phyloP scores from a whole-genome alignment of 805 yeast species.

The Isabelozyma heimii region DNA sequence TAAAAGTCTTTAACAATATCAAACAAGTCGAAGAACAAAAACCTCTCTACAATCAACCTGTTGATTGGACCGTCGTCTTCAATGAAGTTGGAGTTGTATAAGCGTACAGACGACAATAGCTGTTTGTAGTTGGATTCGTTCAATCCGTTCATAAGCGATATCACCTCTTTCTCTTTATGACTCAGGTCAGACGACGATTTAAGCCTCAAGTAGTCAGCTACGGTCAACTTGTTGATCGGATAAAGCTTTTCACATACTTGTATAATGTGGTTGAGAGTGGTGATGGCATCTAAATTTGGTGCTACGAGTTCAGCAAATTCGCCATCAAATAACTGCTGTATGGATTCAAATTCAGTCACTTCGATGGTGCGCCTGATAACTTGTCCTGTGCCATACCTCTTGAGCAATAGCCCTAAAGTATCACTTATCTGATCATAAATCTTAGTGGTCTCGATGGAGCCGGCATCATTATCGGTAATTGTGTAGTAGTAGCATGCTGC shows the following conservation, averaged over 20 bases:
- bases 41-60: slow-evolving; percentile 23
- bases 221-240: slow-evolving; percentile 32
- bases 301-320: slow-evolving; percentile 8
- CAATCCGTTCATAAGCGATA: slow-evolving; percentile 20
- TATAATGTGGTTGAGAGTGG: slow-evolving; percentile 16
- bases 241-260: slow-evolving; percentile 31
- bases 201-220: slow-evolving; percentile 24
- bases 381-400: not conserved
- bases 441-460: slow-evolving; percentile 24
- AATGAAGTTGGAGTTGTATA: slow-evolving; percentile 22
- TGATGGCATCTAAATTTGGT: slow-evolving; percentile 13
- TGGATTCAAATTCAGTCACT: not conserved
- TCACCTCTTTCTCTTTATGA: slow-evolving; percentile 23
- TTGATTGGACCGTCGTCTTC: slow-evolving; percentile 11
- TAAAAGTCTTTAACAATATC: slow-evolving; percentile 16
- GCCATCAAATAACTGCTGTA: not conserved
- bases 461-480: slow-evolving; percentile 8
- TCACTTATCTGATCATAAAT: slow-evolving; percentile 27
- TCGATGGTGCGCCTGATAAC: not conserved
- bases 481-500: slow-evolving; percentile 21
- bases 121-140: slow-evolving; percentile 18
- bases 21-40: slow-evolving; percentile 25
- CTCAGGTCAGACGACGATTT: slow-evolving; percentile 14
- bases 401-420: slow-evolving; percentile 11
- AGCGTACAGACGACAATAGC: slow-evolving; percentile 13